Conservation (phyloP, 2,329 filamentous ascomycete genomes). For the Colletotrichum sp. region DNA sequence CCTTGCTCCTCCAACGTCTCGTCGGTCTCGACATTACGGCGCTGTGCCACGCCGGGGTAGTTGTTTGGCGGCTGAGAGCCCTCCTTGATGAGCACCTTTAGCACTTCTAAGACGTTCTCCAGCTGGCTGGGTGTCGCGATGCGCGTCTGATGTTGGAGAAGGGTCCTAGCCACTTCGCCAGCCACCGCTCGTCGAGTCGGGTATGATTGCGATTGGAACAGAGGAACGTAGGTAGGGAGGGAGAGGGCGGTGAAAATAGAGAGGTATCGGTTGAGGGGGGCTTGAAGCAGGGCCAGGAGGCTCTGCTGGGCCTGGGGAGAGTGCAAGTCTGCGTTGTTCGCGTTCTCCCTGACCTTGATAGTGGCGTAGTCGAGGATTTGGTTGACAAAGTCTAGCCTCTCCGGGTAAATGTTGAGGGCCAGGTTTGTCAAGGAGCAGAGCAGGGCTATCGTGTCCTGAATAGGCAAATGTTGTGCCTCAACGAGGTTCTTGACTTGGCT, state of each 20-base stretch:
- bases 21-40: constrained; percentile 83
- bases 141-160: constrained; percentile 82
- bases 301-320: constrained; percentile 86
- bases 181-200: constrained; percentile 90
- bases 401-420: constrained; percentile 94
- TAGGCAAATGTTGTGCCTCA: constrained; percentile 86
- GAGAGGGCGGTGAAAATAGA: constrained; percentile 97
- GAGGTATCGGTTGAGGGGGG: constrained; percentile 85
- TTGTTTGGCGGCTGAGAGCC: constrained; percentile 83
- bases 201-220: constrained; percentile 91
- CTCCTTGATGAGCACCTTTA: constrained; percentile 93
- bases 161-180: constrained; percentile 80
- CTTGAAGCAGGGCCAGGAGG: constrained; percentile 86
- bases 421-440: constrained; percentile 94
- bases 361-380: constrained; percentile 90
- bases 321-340: constrained; percentile 95
- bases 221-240: constrained; percentile 87
- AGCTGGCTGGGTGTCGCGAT: constrained; percentile 81
- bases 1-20: constrained; percentile 98
- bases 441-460: constrained; percentile 93
- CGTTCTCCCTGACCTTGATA: constrained; percentile 84
- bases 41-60: constrained; percentile 81
- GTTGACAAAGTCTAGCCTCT: constrained; percentile 91
- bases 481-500: constrained; percentile 94
- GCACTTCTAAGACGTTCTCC: constrained; percentile 85